phyloP scores from a whole-genome alignment of 495 filamentous ascomycete genomes.

The Annulohypoxylon maeteangense region DNA sequence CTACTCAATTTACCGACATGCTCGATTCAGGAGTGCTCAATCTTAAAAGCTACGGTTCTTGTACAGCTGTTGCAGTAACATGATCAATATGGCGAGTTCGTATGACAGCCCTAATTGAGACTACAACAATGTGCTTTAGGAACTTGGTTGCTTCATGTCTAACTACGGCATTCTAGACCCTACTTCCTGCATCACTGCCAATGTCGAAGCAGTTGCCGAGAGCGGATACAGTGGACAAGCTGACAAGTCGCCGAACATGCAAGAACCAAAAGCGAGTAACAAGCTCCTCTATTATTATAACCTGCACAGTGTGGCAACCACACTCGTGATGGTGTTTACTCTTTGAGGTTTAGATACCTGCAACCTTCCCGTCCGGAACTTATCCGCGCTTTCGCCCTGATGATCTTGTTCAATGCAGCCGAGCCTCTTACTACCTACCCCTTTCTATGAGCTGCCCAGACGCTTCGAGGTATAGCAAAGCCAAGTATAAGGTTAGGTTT shows the following conservation, averaged over 20 bases:
- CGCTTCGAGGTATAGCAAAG: not conserved
- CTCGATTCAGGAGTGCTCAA: not conserved
- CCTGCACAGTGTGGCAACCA: constrained; percentile 12
- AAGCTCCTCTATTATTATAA: constrained; percentile 1
- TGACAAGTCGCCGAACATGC: not conserved
- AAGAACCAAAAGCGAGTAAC: constrained; percentile 13
- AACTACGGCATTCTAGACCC: not conserved
- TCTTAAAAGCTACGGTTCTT: not conserved
- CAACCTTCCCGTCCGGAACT: constrained; percentile 21
- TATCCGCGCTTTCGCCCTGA: constrained; percentile 18
- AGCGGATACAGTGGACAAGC: constrained; percentile 7
- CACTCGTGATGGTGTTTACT: constrained; percentile 8
- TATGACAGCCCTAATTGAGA: not conserved
- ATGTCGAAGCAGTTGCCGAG: not conserved
- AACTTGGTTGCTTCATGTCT: not conserved
- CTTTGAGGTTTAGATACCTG: constrained; percentile 1
- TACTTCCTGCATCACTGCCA: not conserved
- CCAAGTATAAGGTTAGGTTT: not conserved
- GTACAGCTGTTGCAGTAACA: not conserved
- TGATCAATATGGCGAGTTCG: not conserved
- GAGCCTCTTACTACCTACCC: constrained; percentile 15
- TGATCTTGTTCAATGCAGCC: constrained; percentile 3
- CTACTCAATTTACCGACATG: not conserved
- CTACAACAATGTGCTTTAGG: not conserved
- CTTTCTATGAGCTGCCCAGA: not conserved